These are phyloP conservation scores for Backusella macrospora DNA, from an alignment of 192 early-diverging fungal species.

Conservation along the genomic window DNA sequence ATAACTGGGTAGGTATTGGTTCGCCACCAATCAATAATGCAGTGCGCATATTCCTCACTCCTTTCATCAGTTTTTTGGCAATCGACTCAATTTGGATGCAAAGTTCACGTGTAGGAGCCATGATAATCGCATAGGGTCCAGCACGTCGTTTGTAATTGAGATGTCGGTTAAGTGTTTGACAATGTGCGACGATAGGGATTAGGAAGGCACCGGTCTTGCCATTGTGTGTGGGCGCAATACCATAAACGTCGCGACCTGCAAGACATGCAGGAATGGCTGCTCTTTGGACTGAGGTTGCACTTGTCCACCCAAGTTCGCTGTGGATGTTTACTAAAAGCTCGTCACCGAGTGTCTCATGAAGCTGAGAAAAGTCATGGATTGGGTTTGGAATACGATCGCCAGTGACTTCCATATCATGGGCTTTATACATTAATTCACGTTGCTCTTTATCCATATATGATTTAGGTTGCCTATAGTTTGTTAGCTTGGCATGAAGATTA, in stretches of 20 bases:
- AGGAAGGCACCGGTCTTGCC: slow-evolving; percentile 57
- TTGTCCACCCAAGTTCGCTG: slow-evolving; percentile 43
- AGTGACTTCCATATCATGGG: slow-evolving; percentile 42
- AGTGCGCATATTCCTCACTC: slow-evolving; percentile 54
- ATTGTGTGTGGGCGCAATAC: slow-evolving; percentile 51
- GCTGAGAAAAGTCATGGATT: slow-evolving; percentile 48
- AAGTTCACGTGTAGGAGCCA: slow-evolving; percentile 57
- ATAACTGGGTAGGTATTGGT: slow-evolving; percentile 53
- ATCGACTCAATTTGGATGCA: slow-evolving; percentile 52
- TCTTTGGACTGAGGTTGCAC: slow-evolving; percentile 61
- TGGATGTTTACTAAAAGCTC: slow-evolving; percentile 27
- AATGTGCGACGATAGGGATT: slow-evolving; percentile 50
- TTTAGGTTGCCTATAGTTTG: slow-evolving; percentile 42
- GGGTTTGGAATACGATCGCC: slow-evolving; percentile 49
- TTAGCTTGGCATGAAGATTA: slow-evolving; percentile 40
- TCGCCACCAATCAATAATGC: slow-evolving; percentile 57
- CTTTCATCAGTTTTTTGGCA: slow-evolving; percentile 41
- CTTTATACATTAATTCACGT: slow-evolving; percentile 36
- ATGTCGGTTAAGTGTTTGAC: slow-evolving; percentile 34
- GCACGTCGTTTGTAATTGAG: slow-evolving; percentile 13
- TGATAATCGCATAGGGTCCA: slow-evolving; percentile 50
- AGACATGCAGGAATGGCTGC: slow-evolving; percentile 59
- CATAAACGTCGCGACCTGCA: slow-evolving; percentile 52
- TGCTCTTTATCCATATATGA: slow-evolving; percentile 11
- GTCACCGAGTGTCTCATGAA: slow-evolving; percentile 19